phyloP scores from a whole-genome alignment of 106 monocot species.

The Dendrobium catenatum region DNA sequence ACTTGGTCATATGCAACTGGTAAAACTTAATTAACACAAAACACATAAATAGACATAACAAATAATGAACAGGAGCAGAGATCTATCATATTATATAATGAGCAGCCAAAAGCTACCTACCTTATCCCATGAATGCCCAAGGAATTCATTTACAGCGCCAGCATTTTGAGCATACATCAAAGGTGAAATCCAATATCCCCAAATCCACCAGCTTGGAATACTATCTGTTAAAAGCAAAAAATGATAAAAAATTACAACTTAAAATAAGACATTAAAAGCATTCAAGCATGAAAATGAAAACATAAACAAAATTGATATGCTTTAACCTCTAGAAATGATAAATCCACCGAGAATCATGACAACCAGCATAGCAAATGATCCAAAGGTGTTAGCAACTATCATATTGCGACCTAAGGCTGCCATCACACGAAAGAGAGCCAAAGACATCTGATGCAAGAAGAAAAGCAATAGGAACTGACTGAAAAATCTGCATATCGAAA shows the following conservation, averaged over 20 bases:
- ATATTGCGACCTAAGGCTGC: slow-evolving; percentile 90
- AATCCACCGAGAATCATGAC: slow-evolving; percentile 99
- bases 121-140: slow-evolving; percentile 98
- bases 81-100: not conserved
- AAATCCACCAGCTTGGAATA: slow-evolving; percentile 97
- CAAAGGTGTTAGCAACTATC: slow-evolving; percentile 99
- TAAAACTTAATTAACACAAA: not conserved
- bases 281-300: not conserved
- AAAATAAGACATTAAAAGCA: not conserved
- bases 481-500: slow-evolving; percentile 61
- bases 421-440: slow-evolving; percentile 91
- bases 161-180: slow-evolving; percentile 99
- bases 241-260: not conserved
- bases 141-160: slow-evolving; percentile 85
- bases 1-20: not conserved
- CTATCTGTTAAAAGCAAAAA: slow-evolving; percentile 46
- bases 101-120: slow-evolving; percentile 20
- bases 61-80: not conserved
- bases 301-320: slow-evolving; percentile 1
- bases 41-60: not conserved
- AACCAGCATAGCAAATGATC: slow-evolving; percentile 92
- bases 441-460: slow-evolving; percentile 92
- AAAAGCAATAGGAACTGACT: slow-evolving; percentile 77
- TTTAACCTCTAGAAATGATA: slow-evolving; percentile 81
- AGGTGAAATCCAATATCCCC: slow-evolving; percentile 99